These are phyloP conservation scores for Candida bentonensis DNA, from an alignment of 805 yeast species.

Conservation along the genomic window DNA sequence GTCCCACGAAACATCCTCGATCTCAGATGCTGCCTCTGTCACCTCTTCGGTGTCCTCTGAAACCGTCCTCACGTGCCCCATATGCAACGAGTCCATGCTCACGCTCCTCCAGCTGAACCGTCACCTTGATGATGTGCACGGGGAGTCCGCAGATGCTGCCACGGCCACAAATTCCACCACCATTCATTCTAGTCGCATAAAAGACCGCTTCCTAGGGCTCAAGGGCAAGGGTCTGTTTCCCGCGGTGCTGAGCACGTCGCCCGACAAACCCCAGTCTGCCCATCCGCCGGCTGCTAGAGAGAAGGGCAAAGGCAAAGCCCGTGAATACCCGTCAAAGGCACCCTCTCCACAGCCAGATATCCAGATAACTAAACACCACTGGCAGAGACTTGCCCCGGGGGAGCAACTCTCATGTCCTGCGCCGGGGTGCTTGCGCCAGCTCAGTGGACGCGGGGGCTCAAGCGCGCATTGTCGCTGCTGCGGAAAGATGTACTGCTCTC, in stretches of 20 bases:
- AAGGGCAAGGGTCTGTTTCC: neutral
- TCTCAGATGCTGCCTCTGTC: neutral
- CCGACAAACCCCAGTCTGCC: neutral
- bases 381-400: slow-evolving; percentile 36
- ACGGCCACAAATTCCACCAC: neutral
- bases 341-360: slow-evolving; percentile 15
- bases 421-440: slow-evolving; percentile 25
- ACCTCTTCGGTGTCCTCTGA: neutral
- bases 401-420: slow-evolving; percentile 13
- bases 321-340: slow-evolving; percentile 1
- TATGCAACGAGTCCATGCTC: slow-evolving; percentile 48
- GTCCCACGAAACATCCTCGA: neutral
- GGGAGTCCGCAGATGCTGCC: slow-evolving; percentile 15
- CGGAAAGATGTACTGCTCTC: slow-evolving; percentile 55
- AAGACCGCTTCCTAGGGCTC: neutral
- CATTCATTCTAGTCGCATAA: neutral
- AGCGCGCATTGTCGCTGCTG: slow-evolving; percentile 62
- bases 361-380: slow-evolving; percentile 36
- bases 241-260: neutral
- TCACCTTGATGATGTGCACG: slow-evolving; percentile 62
- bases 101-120: slow-evolving; percentile 38
- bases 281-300: neutral
- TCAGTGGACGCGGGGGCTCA: slow-evolving; percentile 37
- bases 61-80: slow-evolving; percentile 40
- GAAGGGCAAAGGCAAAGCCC: neutral